Evolutionary conservation across 2,329 filamentous ascomycete species (phyloP).

Genomic region (Chaetomiaceae sp.): DNA sequence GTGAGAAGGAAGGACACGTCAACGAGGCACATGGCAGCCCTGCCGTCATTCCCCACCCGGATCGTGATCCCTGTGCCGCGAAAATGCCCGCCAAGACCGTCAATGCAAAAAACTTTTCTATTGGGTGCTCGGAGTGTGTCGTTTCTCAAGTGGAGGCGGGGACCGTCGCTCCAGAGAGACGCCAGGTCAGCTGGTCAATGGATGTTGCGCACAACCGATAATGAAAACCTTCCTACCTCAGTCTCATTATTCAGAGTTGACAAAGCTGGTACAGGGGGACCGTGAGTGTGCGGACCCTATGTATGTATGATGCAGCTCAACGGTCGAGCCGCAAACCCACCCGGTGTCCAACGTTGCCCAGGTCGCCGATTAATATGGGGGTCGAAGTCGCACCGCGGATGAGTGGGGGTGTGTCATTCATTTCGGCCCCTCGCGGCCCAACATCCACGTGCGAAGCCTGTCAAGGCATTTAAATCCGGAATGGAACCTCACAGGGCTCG

Average conservation of each 20-base stretch:
- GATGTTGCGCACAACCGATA: neutral
- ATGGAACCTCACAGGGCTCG: neutral
- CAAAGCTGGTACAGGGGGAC: slow-evolving; percentile 2
- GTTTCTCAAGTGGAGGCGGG: neutral
- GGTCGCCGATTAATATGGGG: slow-evolving; percentile 14
- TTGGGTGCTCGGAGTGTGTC: neutral
- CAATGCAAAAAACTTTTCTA: slow-evolving; percentile 9
- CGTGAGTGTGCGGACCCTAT: neutral
- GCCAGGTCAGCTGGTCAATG: neutral
- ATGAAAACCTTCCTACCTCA: neutral
- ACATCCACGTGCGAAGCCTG: neutral
- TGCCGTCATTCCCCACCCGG: slow-evolving; percentile 7
- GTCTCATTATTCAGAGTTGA: slow-evolving; percentile 6
- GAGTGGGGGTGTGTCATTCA: neutral
- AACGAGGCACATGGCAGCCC: slow-evolving; percentile 13
- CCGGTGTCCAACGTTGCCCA: slow-evolving; percentile 12
- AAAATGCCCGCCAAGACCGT: slow-evolving; percentile 1
- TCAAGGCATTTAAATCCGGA: neutral
- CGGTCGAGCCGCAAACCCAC: slow-evolving; percentile 3
- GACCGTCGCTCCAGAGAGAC: neutral
- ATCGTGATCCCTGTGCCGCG: slow-evolving; percentile 3
- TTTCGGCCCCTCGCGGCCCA: neutral
- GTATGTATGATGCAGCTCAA: neutral
- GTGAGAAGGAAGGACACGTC: slow-evolving; percentile 11
- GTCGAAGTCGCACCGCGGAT: slow-evolving; percentile 3